Evolutionary conservation across 768 basidiomycete genomes (phyloP).

Genomic region (Podaxis pistillaris): DNA sequence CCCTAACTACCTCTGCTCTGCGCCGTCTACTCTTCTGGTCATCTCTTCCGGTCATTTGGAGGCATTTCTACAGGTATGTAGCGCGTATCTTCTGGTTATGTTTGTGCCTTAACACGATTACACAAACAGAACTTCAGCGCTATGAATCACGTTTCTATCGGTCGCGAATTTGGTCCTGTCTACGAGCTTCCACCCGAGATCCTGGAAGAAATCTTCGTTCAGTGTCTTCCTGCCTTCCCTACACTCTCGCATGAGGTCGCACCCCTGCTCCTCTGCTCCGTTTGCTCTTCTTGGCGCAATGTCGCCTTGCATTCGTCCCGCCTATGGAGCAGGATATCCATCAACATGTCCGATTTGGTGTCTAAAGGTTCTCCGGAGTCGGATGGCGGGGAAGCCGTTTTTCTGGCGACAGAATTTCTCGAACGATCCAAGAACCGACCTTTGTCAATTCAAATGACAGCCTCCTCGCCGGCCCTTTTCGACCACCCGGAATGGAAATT

Average conservation of each 20-base stretch:
- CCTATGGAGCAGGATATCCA: conserved; percentile 7
- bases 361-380: background rate
- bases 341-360: conserved; percentile 3
- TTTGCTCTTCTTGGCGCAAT: conserved; percentile 6
- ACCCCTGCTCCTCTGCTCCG: conserved; percentile 5
- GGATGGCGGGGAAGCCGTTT: background rate
- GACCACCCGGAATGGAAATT: conserved; percentile 4
- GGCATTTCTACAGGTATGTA: background rate
- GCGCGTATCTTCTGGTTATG: background rate
- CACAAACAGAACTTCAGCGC: background rate
- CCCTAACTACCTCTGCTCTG: background rate
- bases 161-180: background rate
- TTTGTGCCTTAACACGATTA: background rate
- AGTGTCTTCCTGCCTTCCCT: background rate
- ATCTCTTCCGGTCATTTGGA: background rate
- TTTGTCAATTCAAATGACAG: background rate
- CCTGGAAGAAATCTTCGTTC: conserved; percentile 5
- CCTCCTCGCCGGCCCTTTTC: background rate
- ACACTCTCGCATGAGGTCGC: background rate
- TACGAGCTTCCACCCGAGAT: conserved; percentile 6
- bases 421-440: background rate
- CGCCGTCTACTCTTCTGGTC: background rate
- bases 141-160: background rate
- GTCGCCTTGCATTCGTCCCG: conserved; percentile 3
- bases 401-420: background rate